A percentile compares a stretch with the other conserved stretches of the same genome.
These are phyloP conservation scores for Epichloe amarillans DNA, from an alignment of 2,329 filamentous ascomycete genomes.

Conservation along the genomic window DNA sequence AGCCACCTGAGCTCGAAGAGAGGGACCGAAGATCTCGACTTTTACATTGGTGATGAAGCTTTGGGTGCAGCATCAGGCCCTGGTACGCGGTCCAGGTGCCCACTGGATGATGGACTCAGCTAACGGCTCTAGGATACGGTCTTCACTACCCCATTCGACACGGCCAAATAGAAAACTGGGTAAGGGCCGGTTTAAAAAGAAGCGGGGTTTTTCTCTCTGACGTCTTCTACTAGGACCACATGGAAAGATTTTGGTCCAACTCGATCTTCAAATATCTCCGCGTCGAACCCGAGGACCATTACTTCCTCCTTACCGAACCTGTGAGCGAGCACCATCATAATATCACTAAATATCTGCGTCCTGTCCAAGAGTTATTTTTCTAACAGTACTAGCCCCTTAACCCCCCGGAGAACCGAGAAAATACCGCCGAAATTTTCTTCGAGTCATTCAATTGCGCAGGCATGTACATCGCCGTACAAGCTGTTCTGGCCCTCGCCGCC, in stretches of 20 bases:
- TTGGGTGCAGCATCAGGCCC: conserved; percentile 72
- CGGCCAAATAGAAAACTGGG: conserved; percentile 98
- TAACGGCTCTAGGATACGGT: conserved; percentile 56
- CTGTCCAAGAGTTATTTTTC: background rate
- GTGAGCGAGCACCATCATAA: conserved; percentile 43
- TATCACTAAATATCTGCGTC: background rate
- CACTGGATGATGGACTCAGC: conserved; percentile 5
- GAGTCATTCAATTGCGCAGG: conserved; percentile 99
- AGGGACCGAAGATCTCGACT: conserved; percentile 94
- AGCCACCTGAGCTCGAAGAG: conserved; percentile 74
- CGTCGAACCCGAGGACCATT: conserved; percentile 96
- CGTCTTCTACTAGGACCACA: conserved; percentile 62
- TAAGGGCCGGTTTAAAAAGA: conserved; percentile 27
- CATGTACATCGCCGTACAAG: conserved; percentile 97
- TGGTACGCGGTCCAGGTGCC: conserved; percentile 34
- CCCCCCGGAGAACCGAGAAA: conserved; percentile 98
- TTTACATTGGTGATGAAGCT: conserved; percentile 97
- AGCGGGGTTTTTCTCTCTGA: conserved; percentile 13
- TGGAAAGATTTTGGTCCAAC: conserved; percentile 99
- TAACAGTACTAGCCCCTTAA: conserved; percentile 61
- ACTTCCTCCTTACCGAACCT: conserved; percentile 94
- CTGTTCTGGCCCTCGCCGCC: conserved; percentile 86
- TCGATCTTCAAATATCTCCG: conserved; percentile 99
- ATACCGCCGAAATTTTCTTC: conserved; percentile 99
- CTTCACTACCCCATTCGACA: conserved; percentile 96